A percentile compares a stretch with the other conserved stretches of the same genome.
Evolutionary conservation across 2,329 filamentous ascomycete species (phyloP).

Genomic region (Ophiocordyceps camponoti-leonardi): DNA sequence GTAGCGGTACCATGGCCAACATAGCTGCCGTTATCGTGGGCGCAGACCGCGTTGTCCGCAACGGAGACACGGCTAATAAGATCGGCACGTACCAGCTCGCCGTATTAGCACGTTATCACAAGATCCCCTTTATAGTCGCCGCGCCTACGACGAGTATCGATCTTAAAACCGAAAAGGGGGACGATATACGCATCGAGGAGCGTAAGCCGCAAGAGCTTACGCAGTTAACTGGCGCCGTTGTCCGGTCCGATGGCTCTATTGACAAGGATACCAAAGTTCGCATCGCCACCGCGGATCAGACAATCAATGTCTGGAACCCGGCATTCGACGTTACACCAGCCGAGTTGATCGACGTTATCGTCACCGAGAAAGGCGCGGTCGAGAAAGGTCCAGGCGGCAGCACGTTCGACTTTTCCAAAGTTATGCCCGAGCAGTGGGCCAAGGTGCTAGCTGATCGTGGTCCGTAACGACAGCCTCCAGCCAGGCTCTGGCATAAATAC

Average conservation of each 20-base stretch:
- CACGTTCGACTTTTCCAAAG: conserved; percentile 43
- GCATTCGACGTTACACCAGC: conserved; percentile 91
- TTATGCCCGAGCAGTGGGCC: conserved; percentile 39
- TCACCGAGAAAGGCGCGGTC: conserved; percentile 80
- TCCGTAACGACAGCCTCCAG: neutral
- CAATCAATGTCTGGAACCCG: conserved; percentile 87
- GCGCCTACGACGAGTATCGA: conserved; percentile 93
- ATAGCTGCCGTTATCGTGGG: conserved; percentile 85
- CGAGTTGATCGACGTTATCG: conserved; percentile 77
- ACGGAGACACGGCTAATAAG: conserved; percentile 97
- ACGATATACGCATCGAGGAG: conserved; percentile 80
- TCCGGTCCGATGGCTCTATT: conserved; percentile 43
- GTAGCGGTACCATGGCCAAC: conserved; percentile 42
- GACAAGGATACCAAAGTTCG: conserved; percentile 47
- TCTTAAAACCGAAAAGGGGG: conserved; percentile 57
- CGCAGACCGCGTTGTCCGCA: conserved; percentile 85
- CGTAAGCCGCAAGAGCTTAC: conserved; percentile 69
- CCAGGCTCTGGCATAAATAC: neutral
- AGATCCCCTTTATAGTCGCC: conserved; percentile 86
- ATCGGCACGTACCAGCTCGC: conserved; percentile 90
- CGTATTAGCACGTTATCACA: conserved; percentile 76
- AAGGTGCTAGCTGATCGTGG: conserved; percentile 7
- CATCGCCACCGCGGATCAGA: conserved; percentile 62
- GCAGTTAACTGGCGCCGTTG: conserved; percentile 61
- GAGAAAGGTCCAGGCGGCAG: conserved; percentile 58